phyloP scores from a whole-genome alignment of 2,329 filamentous ascomycete species.

The Exophiala calicioides region DNA sequence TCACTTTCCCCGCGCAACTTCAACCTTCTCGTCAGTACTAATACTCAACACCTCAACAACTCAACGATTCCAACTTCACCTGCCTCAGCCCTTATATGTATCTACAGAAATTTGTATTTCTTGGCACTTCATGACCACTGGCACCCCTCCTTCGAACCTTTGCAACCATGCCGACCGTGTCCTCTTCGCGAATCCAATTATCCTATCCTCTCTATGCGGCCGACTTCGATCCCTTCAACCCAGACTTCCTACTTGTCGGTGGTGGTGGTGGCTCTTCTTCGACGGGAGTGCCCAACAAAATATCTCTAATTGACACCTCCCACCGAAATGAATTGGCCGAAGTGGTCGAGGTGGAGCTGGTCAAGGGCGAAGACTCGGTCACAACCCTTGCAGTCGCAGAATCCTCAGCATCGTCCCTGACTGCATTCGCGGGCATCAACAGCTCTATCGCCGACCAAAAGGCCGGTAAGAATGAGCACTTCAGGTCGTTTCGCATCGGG shows the following conservation, averaged over 20 bases:
- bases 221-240: slow-evolving; percentile 82
- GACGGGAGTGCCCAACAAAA: slow-evolving; percentile 83
- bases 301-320: slow-evolving; percentile 71
- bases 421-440: slow-evolving; percentile 78
- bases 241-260: slow-evolving; percentile 74
- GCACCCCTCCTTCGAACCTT: neutral
- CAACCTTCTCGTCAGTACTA: no score
- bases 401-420: slow-evolving; percentile 54
- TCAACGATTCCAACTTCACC: no score
- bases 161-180: slow-evolving; percentile 23
- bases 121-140: no score
- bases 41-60: neutral
- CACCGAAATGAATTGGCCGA: slow-evolving; percentile 64
- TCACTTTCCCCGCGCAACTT: neutral
- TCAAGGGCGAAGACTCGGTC: slow-evolving; percentile 83
- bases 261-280: slow-evolving; percentile 83
- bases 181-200: slow-evolving; percentile 45
- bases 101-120: neutral
- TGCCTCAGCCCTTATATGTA: neutral
- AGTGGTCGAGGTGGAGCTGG: slow-evolving; percentile 72
- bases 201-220: slow-evolving; percentile 84
- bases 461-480: slow-evolving; percentile 78
- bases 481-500: slow-evolving; percentile 71
- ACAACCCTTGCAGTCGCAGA: slow-evolving; percentile 74
- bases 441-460: slow-evolving; percentile 71